Conservation (phyloP, 2,329 filamentous ascomycete species). For the Ascocoryne sarcoides region DNA sequence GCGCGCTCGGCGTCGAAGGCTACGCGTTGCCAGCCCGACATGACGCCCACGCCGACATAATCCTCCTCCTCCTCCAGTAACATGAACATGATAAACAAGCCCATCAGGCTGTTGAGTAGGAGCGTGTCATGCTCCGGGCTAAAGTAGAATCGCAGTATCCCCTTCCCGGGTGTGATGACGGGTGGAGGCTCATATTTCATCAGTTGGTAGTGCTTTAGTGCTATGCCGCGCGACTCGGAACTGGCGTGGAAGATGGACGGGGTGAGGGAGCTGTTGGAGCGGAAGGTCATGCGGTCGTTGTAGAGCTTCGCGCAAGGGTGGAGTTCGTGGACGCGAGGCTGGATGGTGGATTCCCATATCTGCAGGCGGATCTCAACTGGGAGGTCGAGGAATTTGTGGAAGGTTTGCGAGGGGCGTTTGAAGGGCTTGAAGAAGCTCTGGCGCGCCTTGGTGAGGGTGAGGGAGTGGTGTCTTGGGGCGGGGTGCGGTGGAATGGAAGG, state of each 20-base stretch:
- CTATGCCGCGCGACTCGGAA: conserved; percentile 20
- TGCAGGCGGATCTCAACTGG: conserved; percentile 22
- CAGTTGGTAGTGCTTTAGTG: conserved; percentile 19
- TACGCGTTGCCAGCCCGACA: conserved; percentile 26
- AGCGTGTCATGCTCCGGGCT: conserved; percentile 22
- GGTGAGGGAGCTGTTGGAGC: conserved; percentile 22
- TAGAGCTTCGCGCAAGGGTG: conserved; percentile 26
- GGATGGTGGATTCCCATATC: conserved; percentile 22
- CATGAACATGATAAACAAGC: conserved; percentile 27
- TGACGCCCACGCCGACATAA: conserved; percentile 16
- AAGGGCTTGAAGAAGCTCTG: conserved; percentile 1
- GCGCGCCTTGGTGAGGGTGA: background rate
- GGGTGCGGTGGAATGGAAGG: background rate
- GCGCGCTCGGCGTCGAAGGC: conserved; percentile 25
- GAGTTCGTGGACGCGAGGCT: conserved; percentile 24
- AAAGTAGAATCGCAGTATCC: conserved; percentile 26
- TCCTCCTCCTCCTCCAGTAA: conserved; percentile 22
- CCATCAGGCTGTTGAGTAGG: conserved; percentile 25
- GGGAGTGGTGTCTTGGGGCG: background rate
- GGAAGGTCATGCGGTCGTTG: conserved; percentile 26
- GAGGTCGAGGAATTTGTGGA: conserved; percentile 17
- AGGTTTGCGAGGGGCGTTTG: conserved; percentile 10
- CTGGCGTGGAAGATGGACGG: conserved; percentile 22
- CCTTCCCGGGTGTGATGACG: conserved; percentile 14
- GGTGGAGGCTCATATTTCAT: conserved; percentile 21